Base-by-base conservation (phyloP, 345 rosid genomes). In the Populus davidiana region DNA sequence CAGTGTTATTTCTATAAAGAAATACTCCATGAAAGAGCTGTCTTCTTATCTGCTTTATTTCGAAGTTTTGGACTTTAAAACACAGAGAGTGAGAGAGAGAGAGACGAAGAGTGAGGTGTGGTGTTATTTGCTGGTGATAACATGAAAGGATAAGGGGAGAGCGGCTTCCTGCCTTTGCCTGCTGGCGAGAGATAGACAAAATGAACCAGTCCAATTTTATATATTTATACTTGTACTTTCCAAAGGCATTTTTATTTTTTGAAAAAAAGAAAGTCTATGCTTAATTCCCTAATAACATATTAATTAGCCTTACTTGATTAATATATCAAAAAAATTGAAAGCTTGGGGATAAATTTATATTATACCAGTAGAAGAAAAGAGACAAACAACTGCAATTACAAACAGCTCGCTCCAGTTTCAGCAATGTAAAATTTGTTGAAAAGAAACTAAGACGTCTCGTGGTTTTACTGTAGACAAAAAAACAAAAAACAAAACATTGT, bases 121-220 rank as follows among this genome's bases (percentile, higher is more conserved):
- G 43, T 74, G 67, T n/a, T 47, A 33, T 25, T 43, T 41, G 69
- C 2, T 72, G 73, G 29, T 25, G 81, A 67, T 67, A 41, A 73
- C 13, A 56, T 68, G 31, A 68, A 29, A 31, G 82, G 82, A 75
- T 80, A 74, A 75, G 75, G 70, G 66, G 66, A 33, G 35, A 12
- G 21, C 38, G 41, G 69, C 66, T 65, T 29, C 21, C 71, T 56
- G 77, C 25, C 70, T 69, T 50, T 69, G 54, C 64, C 70, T 61
- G 38, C 78, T 72, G 77, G 27, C 25, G 59, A 54, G 72, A 20
- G 25, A 31, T 16, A 6, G 77, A 71, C 72, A 63, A 5, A 39
- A 33, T 33, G 35, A 33, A 33, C 35, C 21, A 39, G 52, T 8
- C 49, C 18, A 27, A 64, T 64, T 23, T 64, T 64, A 27, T 64